phyloP scores from a whole-genome alignment of 1,139 yeast genomes.

The Saccharomyces uvarum region DNA sequence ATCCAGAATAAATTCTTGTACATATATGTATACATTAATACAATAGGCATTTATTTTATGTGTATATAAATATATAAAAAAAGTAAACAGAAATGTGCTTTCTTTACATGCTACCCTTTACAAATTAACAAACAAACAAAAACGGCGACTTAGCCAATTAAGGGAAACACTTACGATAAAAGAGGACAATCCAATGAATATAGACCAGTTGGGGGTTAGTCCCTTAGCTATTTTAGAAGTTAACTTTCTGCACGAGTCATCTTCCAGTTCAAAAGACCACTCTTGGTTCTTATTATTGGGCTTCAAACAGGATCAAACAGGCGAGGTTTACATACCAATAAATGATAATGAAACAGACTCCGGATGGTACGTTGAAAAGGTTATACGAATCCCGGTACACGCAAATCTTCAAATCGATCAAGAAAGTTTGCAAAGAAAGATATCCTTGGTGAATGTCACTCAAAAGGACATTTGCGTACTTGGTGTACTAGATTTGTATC shows the following conservation, averaged over 20 bases:
- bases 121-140: background rate
- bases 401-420: background rate
- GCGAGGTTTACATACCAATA: background rate
- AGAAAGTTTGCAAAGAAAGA: background rate
- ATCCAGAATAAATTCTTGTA: constrained; percentile 1
- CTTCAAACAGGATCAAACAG: background rate
- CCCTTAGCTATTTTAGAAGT: background rate
- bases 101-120: background rate
- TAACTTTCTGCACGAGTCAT: background rate
- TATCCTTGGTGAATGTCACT: background rate
- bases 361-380: background rate
- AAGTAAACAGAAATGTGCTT: background rate
- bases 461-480: background rate
- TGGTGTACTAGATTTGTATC: background rate
- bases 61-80: background rate
- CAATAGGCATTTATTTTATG: background rate
- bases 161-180: background rate
- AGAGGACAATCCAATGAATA: background rate
- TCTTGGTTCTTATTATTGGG: background rate
- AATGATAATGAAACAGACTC: background rate
- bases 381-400: background rate
- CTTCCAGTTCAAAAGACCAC: background rate
- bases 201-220: background rate
- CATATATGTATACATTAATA: constrained; percentile 6
- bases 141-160: background rate